Evolutionary conservation across 2,329 filamentous ascomycete species (phyloP), one percentile per base, ranked within the genome.

Genomic region (Ophiostoma triangulosporum): DNA sequence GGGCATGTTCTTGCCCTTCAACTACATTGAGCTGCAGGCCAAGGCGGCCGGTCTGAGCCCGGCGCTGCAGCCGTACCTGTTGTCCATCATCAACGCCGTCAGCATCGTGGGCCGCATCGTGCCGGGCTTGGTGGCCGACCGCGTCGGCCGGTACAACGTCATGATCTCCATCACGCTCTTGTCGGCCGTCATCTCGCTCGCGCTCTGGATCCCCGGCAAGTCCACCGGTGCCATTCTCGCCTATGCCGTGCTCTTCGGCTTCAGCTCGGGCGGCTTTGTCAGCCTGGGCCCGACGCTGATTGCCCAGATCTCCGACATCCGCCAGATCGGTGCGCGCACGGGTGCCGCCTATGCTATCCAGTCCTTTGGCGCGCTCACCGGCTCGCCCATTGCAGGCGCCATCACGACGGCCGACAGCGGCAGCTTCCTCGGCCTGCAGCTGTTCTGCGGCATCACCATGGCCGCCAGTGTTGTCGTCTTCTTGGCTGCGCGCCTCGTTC

Each of bases 241-340:
- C 15, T 86, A 83, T 65, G 73, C 75, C 14, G 70, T 73, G 3
- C 61, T 84, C 1, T 86, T 81, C 58, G 83, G 83, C 6, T 84
- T 86, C 64, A 71, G 72, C 12, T 81, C 77, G 1, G 83, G 83
- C 12, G 76, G 76, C 3, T 83, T 79, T 60, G 75, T 84, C 49
- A 75, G 75, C 2, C 66, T 86, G 15, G 67, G 71, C 0, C 76
- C 80, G 0, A 70, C 77, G 0, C 66, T 80, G 7, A 66, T 84
- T 6, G 78, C 77, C 1, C 78, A 83, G 59, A 78, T 84, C 55
- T 76, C 73, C 1, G 76, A 80, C 48, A 72, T 81, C 52, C 68
- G 73, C 3, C 71, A 81, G 61, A 76, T 84, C 14, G 81, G 81
- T 1, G 69, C 46, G 27, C 69, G 81, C 9, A 77, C 70, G 0